Base-by-base conservation (phyloP, 73 alveolate genomes). In the Strombidium stylifer region DNA sequence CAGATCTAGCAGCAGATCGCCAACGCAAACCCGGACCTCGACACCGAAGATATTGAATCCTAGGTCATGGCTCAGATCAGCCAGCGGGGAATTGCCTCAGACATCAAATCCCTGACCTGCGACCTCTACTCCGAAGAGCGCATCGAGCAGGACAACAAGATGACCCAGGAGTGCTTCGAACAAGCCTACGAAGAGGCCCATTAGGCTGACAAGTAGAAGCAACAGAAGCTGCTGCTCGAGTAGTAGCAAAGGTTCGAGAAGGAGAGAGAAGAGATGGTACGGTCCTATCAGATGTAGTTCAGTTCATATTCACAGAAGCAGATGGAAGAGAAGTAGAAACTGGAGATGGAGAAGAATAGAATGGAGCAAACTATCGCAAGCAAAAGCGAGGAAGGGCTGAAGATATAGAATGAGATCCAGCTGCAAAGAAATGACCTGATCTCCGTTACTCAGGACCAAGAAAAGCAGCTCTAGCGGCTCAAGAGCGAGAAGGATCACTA, bases 151-250 rank as follows among this genome's bases (percentile, higher is more conserved):
- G 74, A 36, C 3, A 60, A 48, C 28, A 16, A 60, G 27, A 40
- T 6, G 23, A 49, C 41, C 14, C 37, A 40, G 74, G 57, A 42
- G 27, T 42, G 31, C 6, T 73, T 30, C 19, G 73, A 46, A 14
- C 50, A 36, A 11, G 40, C 51, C 14, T 77, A 46, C 5, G 78
- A 59, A 16, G 87, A 74, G 41, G 27, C 32, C 18, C 19, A 37
- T 12, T 67, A 65, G 24, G 88, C 24, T 32, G 28, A 21, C 23
- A 55, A 26, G 42, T 26, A n/a, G 56, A 65, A 2, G 88, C 64
- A 19, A 65, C 77, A 77, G 88, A 76, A 21, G 51, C 27, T 40
- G 82, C 79, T n/a, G 58, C 51, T 24, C 52, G 41, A 15, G 88
- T 65, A 39, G 39, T 42, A 24, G 30, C 28, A 3, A 53, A 76